These are phyloP conservation scores for Candida broadrunensis DNA, from an alignment of 805 yeast genomes.

Conservation along the genomic window DNA sequence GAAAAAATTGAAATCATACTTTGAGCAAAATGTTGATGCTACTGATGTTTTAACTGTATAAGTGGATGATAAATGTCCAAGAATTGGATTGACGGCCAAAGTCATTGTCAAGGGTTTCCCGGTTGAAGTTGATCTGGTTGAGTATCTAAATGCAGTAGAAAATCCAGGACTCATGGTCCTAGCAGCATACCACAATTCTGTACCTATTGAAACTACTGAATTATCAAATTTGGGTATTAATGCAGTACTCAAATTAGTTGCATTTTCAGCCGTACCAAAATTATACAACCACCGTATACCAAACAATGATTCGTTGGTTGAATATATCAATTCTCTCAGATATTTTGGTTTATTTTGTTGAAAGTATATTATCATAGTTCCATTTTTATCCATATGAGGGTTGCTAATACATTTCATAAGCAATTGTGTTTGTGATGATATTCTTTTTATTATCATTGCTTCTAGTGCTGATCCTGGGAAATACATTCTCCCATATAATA, in stretches of 20 bases:
- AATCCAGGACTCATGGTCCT: conserved; percentile 84
- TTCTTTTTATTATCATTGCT: conserved; percentile 74
- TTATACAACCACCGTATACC: conserved; percentile 82
- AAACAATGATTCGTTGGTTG: conserved; percentile 77
- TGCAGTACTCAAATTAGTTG: conserved; percentile 26
- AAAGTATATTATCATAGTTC: conserved; percentile 62
- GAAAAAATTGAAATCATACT: conserved; percentile 85
- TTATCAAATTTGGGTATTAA: conserved; percentile 47
- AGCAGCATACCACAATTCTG: conserved; percentile 87
- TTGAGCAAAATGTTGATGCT: conserved; percentile 73
- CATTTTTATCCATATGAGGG: conserved; percentile 49
- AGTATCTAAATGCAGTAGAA: conserved; percentile 79
- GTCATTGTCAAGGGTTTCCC: conserved; percentile 91
- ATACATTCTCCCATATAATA: conserved; percentile 82
- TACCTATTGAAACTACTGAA: conserved; percentile 71
- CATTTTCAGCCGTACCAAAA: conserved; percentile 36
- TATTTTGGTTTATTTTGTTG: conserved; percentile 65
- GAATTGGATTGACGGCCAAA: conserved; percentile 78
- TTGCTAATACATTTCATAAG: conserved; percentile 75
- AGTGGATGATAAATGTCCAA: conserved; percentile 86
- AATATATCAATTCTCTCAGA: conserved; percentile 72
- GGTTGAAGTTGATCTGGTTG: conserved; percentile 80
- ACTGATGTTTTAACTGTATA: conserved; percentile 81
- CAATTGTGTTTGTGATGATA: conserved; percentile 60
- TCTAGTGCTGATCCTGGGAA: conserved; percentile 85